Percentiles rank a stretch among this genome's conserved stretches.
phyloP scores from a whole-genome alignment of 2,329 filamentous ascomycete species.

The Tolypocladium pustulatum region DNA sequence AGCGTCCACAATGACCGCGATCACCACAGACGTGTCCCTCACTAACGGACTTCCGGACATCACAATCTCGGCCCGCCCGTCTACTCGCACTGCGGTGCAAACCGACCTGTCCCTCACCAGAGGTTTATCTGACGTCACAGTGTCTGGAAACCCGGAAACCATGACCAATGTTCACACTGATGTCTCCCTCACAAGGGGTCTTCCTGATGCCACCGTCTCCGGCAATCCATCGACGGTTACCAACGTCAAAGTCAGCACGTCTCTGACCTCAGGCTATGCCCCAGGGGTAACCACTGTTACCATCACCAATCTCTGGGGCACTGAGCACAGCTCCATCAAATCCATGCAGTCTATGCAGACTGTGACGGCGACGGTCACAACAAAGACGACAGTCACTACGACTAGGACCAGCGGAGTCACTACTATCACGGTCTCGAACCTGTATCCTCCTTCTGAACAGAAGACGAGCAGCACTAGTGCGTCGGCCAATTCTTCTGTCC shows the following conservation, averaged over 20 bases:
- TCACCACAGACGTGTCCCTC: slow-evolving; percentile 2
- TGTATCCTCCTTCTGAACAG: not conserved
- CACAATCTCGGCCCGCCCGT: slow-evolving; percentile 17
- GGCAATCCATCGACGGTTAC: slow-evolving; percentile 21
- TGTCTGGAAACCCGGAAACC: slow-evolving; percentile 17
- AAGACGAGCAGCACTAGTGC: not conserved
- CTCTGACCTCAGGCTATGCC: slow-evolving; percentile 6
- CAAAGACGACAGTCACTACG: slow-evolving; percentile 14
- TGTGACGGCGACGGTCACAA: not conserved
- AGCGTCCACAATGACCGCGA: slow-evolving; percentile 2
- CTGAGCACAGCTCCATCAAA: not conserved
- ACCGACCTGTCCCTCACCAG: slow-evolving; percentile 12
- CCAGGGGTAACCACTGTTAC: slow-evolving; percentile 12
- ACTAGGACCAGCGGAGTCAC: slow-evolving; percentile 16
- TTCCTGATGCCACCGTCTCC: slow-evolving; percentile 21
- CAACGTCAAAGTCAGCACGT: slow-evolving; percentile 13
- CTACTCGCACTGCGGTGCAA: slow-evolving; percentile 11
- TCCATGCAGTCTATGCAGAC: not conserved
- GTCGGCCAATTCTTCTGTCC: slow-evolving; percentile 8
- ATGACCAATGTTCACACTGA: slow-evolving; percentile 18
- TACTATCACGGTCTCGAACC: slow-evolving; percentile 14
- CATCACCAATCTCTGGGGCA: slow-evolving; percentile 19
- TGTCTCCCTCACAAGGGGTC: slow-evolving; percentile 15
- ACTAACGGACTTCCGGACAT: slow-evolving; percentile 13
- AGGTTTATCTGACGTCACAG: slow-evolving; percentile 14